Conservation (phyloP, 2,329 filamentous ascomycete species). For the Cytospora paraplurivora region DNA sequence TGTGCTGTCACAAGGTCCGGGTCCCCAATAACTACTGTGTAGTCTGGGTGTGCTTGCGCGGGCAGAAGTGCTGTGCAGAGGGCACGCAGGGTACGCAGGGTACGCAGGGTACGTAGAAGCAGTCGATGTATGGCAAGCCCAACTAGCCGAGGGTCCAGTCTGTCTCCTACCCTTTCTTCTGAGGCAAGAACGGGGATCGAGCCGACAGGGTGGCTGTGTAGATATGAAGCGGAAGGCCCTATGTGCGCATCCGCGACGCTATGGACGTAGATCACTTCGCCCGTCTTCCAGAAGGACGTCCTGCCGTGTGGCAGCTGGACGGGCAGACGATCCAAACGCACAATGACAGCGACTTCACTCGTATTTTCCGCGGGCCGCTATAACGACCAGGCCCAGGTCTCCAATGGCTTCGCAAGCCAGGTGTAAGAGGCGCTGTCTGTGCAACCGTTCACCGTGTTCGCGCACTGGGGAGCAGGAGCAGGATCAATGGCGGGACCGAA, state of each 20-base stretch:
- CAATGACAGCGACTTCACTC: slow-evolving; percentile 37
- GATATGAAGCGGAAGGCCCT: slow-evolving; percentile 22
- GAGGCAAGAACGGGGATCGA: slow-evolving; percentile 16
- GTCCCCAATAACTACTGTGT: slow-evolving; percentile 17
- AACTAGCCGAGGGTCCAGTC: slow-evolving; percentile 12
- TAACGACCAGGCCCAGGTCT: slow-evolving; percentile 31
- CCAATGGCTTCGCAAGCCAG: slow-evolving; percentile 39
- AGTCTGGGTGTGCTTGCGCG: slow-evolving; percentile 24
- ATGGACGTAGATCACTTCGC: slow-evolving; percentile 21
- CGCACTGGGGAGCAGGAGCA: slow-evolving; percentile 24
- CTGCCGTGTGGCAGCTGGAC: slow-evolving; percentile 20
- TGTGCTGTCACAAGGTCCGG: slow-evolving; percentile 31
- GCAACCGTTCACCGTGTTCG: slow-evolving; percentile 34
- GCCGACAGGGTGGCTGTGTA: slow-evolving; percentile 27
- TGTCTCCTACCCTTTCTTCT: slow-evolving; percentile 14
- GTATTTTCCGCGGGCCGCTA: slow-evolving; percentile 38
- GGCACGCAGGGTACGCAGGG: not conserved
- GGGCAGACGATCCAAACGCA: slow-evolving; percentile 31
- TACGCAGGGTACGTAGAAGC: slow-evolving; percentile 20
- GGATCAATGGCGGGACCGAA: slow-evolving; percentile 9
- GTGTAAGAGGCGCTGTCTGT: slow-evolving; percentile 39
- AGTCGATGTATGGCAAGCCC: slow-evolving; percentile 30
- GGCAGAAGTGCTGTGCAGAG: slow-evolving; percentile 20
- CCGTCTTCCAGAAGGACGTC: slow-evolving; percentile 27
- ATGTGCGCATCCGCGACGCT: slow-evolving; percentile 29